These are phyloP conservation scores for Lophiostoma macrostomum DNA, from an alignment of 495 filamentous ascomycete genomes.

Conservation along the genomic window DNA sequence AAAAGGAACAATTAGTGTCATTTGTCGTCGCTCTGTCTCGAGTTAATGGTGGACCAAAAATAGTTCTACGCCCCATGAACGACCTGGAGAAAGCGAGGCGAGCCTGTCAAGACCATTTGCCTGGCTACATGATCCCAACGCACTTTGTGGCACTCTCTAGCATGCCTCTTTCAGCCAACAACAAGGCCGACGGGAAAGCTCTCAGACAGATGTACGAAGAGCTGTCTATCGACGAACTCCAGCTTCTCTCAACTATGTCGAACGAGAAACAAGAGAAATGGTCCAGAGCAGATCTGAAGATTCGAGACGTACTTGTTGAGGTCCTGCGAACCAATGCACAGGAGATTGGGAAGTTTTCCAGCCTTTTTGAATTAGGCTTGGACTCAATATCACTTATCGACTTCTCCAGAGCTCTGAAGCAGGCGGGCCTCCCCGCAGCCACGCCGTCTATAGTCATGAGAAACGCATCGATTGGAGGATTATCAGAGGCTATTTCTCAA, in stretches of 20 bases:
- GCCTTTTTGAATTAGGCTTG: slow-evolving; percentile 75
- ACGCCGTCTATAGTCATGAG: slow-evolving; percentile 64
- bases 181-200: slow-evolving; percentile 67
- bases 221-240: slow-evolving; percentile 53
- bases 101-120: slow-evolving; percentile 58
- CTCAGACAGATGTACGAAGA: slow-evolving; percentile 58
- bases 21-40: slow-evolving; percentile 52
- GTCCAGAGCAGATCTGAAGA: slow-evolving; percentile 43
- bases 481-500: slow-evolving; percentile 46
- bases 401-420: slow-evolving; percentile 48
- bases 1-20: slow-evolving; percentile 67
- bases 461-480: slow-evolving; percentile 51
- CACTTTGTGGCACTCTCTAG: slow-evolving; percentile 61
- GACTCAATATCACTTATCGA: slow-evolving; percentile 78
- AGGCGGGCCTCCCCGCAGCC: slow-evolving; percentile 51
- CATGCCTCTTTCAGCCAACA: slow-evolving; percentile 69
- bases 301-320: slow-evolving; percentile 52
- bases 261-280: slow-evolving; percentile 36
- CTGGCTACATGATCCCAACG: slow-evolving; percentile 75
- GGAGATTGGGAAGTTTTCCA: slow-evolving; percentile 54
- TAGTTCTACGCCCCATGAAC: slow-evolving; percentile 14
- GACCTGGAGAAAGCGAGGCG: slow-evolving; percentile 42
- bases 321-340: slow-evolving; percentile 45
- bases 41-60: slow-evolving; percentile 10
- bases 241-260: slow-evolving; percentile 48